Percentiles rank a stretch among this genome's conserved stretches.
These are phyloP conservation scores for Zostera marina DNA, from an alignment of 116 monocot species.

Conservation along the genomic window DNA sequence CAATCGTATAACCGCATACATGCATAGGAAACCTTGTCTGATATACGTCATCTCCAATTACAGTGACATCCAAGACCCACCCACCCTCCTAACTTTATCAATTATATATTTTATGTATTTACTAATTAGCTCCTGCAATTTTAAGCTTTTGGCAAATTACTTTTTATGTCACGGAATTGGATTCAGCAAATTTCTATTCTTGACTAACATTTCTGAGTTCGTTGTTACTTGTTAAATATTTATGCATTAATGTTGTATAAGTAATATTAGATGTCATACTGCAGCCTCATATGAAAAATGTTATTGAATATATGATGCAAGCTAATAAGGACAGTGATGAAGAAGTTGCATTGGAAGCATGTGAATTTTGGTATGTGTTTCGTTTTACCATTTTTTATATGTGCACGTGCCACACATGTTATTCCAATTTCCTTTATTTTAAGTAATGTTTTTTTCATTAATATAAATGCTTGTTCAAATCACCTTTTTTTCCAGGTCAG, in stretches of 20 bases:
- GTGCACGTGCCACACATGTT: background rate
- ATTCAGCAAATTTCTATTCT: background rate
- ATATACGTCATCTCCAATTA: no score
- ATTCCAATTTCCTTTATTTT: background rate
- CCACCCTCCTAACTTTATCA: no score
- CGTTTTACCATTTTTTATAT: background rate
- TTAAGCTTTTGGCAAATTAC: background rate
- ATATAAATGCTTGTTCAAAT: background rate
- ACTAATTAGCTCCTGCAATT: no score
- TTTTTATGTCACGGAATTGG: background rate
- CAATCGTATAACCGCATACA: no score
- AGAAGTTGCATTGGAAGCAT: conserved; percentile 86
- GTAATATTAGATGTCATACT: background rate
- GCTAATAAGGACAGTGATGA: conserved; percentile 90
- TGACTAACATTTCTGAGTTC: background rate
- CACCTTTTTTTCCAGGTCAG: conserved; percentile 43
- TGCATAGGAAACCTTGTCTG: no score
- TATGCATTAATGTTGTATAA: background rate
- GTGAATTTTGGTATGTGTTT: conserved; percentile 85
- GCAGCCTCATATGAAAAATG: conserved; percentile 79
- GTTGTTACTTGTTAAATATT: background rate
- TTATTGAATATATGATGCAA: conserved; percentile 80
- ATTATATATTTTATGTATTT: no score
- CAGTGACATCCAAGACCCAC: no score
- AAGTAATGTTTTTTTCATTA: background rate